A percentile compares a stretch with the other conserved stretches of the same genome.
Conservation (phyloP, 768 basidiomycete genomes). For the Vararia minispora region DNA sequence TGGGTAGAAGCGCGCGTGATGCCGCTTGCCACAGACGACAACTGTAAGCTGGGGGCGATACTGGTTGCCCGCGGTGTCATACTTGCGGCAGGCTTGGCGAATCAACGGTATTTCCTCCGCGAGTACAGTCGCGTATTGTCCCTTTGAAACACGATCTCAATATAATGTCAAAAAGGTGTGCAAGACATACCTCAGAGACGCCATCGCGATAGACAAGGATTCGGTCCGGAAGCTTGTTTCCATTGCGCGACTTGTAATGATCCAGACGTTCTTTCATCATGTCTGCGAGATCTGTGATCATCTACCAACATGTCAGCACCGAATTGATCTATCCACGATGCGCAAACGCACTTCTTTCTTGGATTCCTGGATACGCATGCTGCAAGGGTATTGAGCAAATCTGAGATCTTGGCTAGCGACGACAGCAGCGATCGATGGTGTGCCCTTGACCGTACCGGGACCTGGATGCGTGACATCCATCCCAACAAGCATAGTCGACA, state of each 20-base stretch:
- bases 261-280: constrained; percentile 40
- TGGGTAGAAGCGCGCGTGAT: constrained; percentile 48
- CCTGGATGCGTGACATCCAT: constrained; percentile 75
- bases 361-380: constrained; percentile 37
- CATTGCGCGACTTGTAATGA: constrained; percentile 26
- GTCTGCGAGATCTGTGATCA: constrained; percentile 34
- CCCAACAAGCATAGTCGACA: constrained; percentile 42
- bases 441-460: constrained; percentile 49
- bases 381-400: constrained; percentile 40
- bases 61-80: constrained; percentile 22
- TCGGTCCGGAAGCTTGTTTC: constrained; percentile 28
- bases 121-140: constrained; percentile 38
- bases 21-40: constrained; percentile 46
- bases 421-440: constrained; percentile 44
- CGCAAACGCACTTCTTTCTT: constrained; percentile 62
- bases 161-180: not conserved
- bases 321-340: too few species aligned
- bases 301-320: constrained; percentile 17
- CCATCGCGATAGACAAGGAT: constrained; percentile 60
- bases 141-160: too few species aligned
- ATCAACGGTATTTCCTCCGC: constrained; percentile 34
- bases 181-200: constrained; percentile 53
- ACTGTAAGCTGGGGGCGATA: constrained; percentile 41
- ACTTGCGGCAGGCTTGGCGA: constrained; percentile 28
- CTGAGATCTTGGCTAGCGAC: constrained; percentile 35